Conservation (phyloP, 202 grass and related monocot species). For the Brachypodium distachyon region DNA sequence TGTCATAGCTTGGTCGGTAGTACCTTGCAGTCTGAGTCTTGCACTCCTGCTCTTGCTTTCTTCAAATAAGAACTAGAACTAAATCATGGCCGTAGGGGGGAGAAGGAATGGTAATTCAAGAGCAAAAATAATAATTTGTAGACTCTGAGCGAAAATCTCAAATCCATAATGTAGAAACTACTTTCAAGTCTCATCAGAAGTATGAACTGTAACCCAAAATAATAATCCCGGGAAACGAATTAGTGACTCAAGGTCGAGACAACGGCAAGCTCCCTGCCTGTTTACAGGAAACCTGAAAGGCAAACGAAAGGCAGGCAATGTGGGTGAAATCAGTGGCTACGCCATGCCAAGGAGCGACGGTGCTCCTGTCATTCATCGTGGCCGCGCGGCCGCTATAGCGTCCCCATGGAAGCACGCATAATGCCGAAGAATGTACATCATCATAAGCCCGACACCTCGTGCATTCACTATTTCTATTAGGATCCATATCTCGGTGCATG, state of each 20-base stretch:
- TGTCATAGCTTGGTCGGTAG: neutral
- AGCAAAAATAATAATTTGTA: neutral
- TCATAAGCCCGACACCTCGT: neutral
- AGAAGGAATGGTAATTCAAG: neutral
- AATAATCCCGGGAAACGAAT: neutral
- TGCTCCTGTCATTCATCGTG: neutral
- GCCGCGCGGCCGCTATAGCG: neutral
- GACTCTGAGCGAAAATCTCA: neutral
- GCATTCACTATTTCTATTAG: neutral
- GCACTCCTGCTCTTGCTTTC: no score
- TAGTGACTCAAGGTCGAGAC: neutral
- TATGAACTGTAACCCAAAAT: conserved; percentile 6
- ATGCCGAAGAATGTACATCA: conserved; percentile 8
- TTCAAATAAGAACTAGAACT: conserved; percentile 8
- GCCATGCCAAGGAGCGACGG: neutral
- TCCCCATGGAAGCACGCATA: neutral
- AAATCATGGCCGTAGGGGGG: neutral
- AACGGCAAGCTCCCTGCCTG: neutral
- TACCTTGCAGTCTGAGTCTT: neutral
- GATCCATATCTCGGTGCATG: neutral
- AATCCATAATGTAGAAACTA: neutral
- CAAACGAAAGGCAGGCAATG: neutral
- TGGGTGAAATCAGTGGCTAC: neutral
- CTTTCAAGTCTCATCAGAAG: neutral
- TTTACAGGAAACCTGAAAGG: neutral